A percentile compares a stretch with the other conserved stretches of the same genome.
Evolutionary conservation across 768 basidiomycete species (phyloP).

Genomic region (Suillus bovinus): DNA sequence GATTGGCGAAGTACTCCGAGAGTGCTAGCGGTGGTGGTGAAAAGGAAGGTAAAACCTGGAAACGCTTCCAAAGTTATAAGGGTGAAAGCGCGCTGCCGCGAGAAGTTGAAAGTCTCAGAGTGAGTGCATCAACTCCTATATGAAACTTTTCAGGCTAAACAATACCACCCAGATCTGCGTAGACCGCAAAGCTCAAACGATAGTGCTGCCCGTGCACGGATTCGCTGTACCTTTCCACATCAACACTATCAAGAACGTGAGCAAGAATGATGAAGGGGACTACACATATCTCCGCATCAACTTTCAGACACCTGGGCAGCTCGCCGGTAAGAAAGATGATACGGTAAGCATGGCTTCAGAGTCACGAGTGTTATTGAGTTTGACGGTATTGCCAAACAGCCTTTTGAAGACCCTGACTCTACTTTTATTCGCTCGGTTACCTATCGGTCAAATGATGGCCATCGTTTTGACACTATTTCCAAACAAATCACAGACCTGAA

Average conservation of each 20-base stretch:
- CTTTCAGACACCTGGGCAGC: slow-evolving; percentile 97
- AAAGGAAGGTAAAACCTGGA: slow-evolving; percentile 92
- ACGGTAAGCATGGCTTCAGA: slow-evolving; percentile 54
- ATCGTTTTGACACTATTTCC: slow-evolving; percentile 85
- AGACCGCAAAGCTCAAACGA: slow-evolving; percentile 87
- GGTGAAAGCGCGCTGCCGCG: slow-evolving; percentile 87
- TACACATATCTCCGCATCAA: slow-evolving; percentile 95
- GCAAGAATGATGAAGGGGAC: slow-evolving; percentile 96
- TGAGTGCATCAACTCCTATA: slow-evolving; percentile 38
- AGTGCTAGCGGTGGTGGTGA: slow-evolving; percentile 72
- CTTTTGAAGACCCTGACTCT: slow-evolving; percentile 94
- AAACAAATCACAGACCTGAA: slow-evolving; percentile 95
- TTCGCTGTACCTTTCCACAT: slow-evolving; percentile 98
- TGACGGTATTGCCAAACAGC: slow-evolving; percentile 42
- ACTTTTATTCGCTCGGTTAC: slow-evolving; percentile 96
- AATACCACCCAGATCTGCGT: slow-evolving; percentile 68
- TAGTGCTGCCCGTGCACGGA: slow-evolving; percentile 91
- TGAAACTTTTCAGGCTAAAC: not conserved
- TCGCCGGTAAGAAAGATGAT: slow-evolving; percentile 98
- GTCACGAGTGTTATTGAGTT: not conserved
- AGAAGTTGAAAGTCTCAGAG: slow-evolving; percentile 79
- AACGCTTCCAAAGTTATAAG: slow-evolving; percentile 95
- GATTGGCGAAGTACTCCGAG: slow-evolving; percentile 81
- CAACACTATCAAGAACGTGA: slow-evolving; percentile 96
- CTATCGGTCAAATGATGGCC: slow-evolving; percentile 86